Base-by-base conservation (phyloP, 441 rosid genomes). In the Aleurites moluccanus region DNA sequence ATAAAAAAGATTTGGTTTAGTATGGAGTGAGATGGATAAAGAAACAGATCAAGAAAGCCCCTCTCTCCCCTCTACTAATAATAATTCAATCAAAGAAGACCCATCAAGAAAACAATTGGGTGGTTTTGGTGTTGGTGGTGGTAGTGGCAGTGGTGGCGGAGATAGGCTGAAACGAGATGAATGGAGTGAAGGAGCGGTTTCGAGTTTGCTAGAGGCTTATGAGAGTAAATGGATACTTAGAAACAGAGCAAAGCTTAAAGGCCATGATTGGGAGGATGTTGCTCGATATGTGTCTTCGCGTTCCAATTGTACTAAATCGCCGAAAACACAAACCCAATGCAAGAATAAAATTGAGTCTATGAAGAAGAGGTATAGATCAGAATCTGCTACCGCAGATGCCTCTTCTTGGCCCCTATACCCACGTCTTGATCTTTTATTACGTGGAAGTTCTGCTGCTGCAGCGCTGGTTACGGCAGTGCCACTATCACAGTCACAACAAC, bases 281-380 rank as follows among this genome's bases (percentile, higher is more conserved):
- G 99, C 99, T 0, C 83, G 81, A 10, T 77, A 80, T 35, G 99
- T 95, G 0, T 95, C 98, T 0, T 86, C 88, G 27, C 90, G 98
- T 28, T 84, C 88, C 10, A 84, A 81, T 25, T 81, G 73, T 67
- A 82, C 91, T 0, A 91, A 88, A 77, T 91, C 97, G 0, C 91
- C 93, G 0, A 94, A 94, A 83, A 95, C 99, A 1, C 98, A 91
- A 59, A 95, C 98, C 15, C 99, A 95, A 87, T 95, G 99, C 81
- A 95, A 95, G 91, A 95, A 95, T 85, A 95, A 95, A 88, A 95
- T 92, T 72, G 99, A 95, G 86, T 95, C 98, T 27, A 92, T 95
- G 99, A 95, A 95, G 87, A 95, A 95, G 77, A 80, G 99, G 73
- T 95, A 95, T 78, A 83, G 98, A 75, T 89, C 98, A 23, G 99